Evolutionary conservation across 108 stramenopile species (phyloP).

Genomic region (Licmophora abbreviata): DNA sequence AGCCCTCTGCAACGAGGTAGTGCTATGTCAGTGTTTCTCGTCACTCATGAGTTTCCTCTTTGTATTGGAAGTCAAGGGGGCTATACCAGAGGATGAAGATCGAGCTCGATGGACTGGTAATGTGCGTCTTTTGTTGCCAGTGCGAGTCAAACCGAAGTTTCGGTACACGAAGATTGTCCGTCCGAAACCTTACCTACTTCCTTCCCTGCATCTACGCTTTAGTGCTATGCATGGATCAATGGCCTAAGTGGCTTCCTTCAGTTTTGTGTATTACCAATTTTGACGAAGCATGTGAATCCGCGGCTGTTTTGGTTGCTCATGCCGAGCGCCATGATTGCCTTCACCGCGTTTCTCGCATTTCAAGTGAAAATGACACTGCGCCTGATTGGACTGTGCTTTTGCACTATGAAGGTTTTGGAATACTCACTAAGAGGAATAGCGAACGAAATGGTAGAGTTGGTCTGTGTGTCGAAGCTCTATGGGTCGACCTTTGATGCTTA

Average conservation of each 20-base stretch:
- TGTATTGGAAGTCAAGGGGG: conserved; percentile 32
- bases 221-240: conserved; percentile 38
- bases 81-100: conserved; percentile 34
- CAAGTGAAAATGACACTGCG: conserved; percentile 8
- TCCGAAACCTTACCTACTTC: not conserved
- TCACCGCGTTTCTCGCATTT: conserved; percentile 6
- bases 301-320: conserved; percentile 39
- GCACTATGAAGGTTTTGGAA: conserved; percentile 46
- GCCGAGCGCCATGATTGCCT: conserved; percentile 36
- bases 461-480: no score
- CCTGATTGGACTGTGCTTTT: conserved; percentile 31
- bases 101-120: conserved; percentile 53
- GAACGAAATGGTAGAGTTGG: conserved; percentile 29
- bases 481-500: not conserved
- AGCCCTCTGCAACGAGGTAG: conserved; percentile 40
- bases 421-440: conserved; percentile 42
- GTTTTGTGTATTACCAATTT: conserved; percentile 42
- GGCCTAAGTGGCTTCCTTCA: conserved; percentile 41
- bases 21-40: conserved; percentile 40
- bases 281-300: conserved; percentile 17
- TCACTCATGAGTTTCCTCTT: conserved; percentile 44
- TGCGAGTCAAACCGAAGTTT: no score
- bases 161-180: no score
- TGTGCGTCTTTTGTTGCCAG: conserved; percentile 7
- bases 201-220: not conserved